Evolutionary conservation across 176 grass and related monocot species (phyloP), one percentile per base, ranked within the genome.

Genomic region (Areca catechu): DNA sequence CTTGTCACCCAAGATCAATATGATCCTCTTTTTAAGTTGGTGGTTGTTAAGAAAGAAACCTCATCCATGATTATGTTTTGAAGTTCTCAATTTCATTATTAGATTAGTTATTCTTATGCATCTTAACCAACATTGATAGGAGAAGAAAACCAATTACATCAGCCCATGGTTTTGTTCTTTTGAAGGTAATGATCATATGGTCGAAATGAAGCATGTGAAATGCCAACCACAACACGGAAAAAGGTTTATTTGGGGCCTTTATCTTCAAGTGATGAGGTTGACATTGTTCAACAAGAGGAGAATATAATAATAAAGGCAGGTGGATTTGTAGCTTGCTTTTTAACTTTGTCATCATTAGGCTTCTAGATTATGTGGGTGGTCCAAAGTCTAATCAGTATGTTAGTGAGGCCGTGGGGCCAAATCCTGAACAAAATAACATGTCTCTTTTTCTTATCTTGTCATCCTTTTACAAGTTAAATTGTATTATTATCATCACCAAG

Each of bases 61-160:
- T 19, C 9, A 48, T 47, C 49, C 70, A 81, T 81, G 64, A 74
- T 81, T 81, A 81, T 53, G 69, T 73, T 74, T 81, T 24, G 23
- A 61, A 43, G 9, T 0, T 12, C 7, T 43, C 0, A 2, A 43
- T 43, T 37, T 43, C 34, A 43, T 43, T 3, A 43, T 12, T 10
- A 43, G 3, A 43, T 43, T 43, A 0, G 34, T 43, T 37, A 37
- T 12, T 43, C 34, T 43, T 3, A 12, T 12, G n/a, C 7, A 12
- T 43, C 47, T 17, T 76, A 80, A 77, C 47, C 56, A n/a, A n/a
- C 72, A 60, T 69, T 72, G 54, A 23, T 68, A 21, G 82, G 82
- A 68, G 80, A 59, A 71, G 67, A 50, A 53, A 43, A 43, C 34
- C 34, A 12, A 43, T 43, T 43, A 43, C 34, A 12, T 12, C 34